Base-by-base conservation (phyloP, 1,139 yeast genomes). In the Lodderomyces oxycetoniae region DNA sequence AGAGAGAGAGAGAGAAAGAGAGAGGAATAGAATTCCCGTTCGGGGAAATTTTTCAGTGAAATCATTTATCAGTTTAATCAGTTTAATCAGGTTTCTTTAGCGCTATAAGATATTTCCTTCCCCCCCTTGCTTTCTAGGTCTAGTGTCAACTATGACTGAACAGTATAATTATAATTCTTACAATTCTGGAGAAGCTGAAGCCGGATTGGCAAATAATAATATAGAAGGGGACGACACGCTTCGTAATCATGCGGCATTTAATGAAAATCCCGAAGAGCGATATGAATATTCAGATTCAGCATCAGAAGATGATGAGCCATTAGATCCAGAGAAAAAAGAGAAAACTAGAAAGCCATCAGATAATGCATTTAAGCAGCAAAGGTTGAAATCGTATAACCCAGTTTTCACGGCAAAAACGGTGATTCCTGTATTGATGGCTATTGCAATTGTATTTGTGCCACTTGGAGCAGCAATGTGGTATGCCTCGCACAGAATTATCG, bases 391-490 rank as follows among this genome's bases (percentile, higher is more conserved):
- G 3, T 53, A 51, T 39, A 68, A 66, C 52, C 97, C 97, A 2
- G 91, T 91, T 35, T 71, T 89, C 47, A 89, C 97, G 0, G 96
- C 96, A 14, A 80, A 75, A 52, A 83, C 93, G 3, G 94, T 89
- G 27, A 74, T 91, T 39, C 96, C 96, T 2, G 53, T 89, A 36
- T 77, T 89, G 49, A 55, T 89, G 31, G 58, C 70, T 8, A 71
- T 91, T 33, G 93, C 96, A 4, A 67, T 85, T n/a, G 65, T 91
- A 9, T 85, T 89, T 52, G 85, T 89, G 11, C 95, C 96, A 6
- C 69, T 91, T 30, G 98, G 98, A 21, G 97, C 89, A 1, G 89
- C 84, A 40, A 78, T 91, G 77, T 70, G 91, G 57, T 79, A 80
- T 42, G 93, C 95, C 4, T 74, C 91, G n/a, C 66, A 74, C 41